Evolutionary conservation across 169 alveolate species (phyloP).

Genomic region (Babesia divergens): DNA sequence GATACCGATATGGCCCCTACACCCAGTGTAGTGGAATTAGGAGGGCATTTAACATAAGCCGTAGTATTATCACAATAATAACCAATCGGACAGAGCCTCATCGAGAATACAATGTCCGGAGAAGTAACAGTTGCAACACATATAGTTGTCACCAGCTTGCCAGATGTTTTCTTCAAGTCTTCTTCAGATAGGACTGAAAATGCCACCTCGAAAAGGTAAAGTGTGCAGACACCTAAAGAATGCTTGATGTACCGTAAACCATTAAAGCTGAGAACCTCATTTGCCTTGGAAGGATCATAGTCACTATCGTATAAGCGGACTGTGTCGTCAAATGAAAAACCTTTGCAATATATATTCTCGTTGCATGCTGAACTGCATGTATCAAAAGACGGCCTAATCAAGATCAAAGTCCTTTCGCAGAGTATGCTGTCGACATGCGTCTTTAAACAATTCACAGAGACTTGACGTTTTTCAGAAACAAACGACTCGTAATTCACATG

Average conservation of each 20-base stretch:
- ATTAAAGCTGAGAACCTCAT: constrained; percentile 8
- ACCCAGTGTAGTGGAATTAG: constrained; percentile 63
- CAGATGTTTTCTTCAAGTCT: not conserved
- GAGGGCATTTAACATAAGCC: constrained; percentile 62
- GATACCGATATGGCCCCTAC: constrained; percentile 48
- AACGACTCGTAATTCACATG: constrained; percentile 12
- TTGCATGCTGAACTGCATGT: constrained; percentile 61
- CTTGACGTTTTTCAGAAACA: not conserved
- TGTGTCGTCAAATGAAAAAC: constrained; percentile 58
- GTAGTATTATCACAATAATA: constrained; percentile 57
- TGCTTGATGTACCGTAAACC: constrained; percentile 22
- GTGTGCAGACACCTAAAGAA: constrained; percentile 32
- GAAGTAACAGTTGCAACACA: not conserved
- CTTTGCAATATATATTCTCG: constrained; percentile 69
- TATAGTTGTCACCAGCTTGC: not conserved
- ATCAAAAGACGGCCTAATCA: constrained; percentile 38
- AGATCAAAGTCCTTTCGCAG: not conserved
- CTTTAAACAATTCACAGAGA: not conserved
- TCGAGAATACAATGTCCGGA: constrained; percentile 13
- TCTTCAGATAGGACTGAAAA: not conserved
- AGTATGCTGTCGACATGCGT: not conserved
- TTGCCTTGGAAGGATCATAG: constrained; percentile 24
- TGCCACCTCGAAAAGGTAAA: constrained; percentile 31
- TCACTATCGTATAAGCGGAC: not conserved
- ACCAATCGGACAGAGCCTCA: constrained; percentile 64